Evolutionary conservation across 345 rosid species (phyloP), one percentile per base, ranked within the genome.

Genomic region (Eucalyptus shirleyi): DNA sequence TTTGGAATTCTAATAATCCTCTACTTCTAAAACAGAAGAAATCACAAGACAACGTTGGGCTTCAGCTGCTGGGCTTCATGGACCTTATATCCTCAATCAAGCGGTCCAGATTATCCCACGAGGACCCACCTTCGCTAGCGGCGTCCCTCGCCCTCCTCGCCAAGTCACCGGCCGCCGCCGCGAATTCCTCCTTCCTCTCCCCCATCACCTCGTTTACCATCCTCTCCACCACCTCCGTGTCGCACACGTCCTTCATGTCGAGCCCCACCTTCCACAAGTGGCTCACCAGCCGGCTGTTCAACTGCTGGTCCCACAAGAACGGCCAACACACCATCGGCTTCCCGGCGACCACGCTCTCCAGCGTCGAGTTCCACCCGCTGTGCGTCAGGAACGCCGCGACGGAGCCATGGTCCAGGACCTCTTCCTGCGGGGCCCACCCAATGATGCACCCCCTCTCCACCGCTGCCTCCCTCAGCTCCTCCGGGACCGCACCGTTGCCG

Each of bases 281-380:
- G 37, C 95, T 89, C 37, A 93, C 92, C 62, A 91, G 92, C 90
- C 98, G 91, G 17, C 97, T 93, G 56, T 96, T 97, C 77, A 94
- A 47, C 44, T 90, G 91, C 88, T 96, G 98, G 32, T 96, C 99
- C 65, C 92, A 94, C 28, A 91, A 91, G 56, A 86, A 92, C 28
- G 98, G 97, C 95, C 95, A 96, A 40, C 98, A 94, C 49, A 96
- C 91, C 98, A 96, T 96, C 2, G 98, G 98, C 86, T 95, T 95
- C 1, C 97, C 96, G 0, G 92, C 93, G 1, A 89, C 91, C 3
- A 95, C 86, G 89, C 97, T 94, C 90, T 97, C 99, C 89, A 96
- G 21, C 1, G 96, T 96, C 4, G 98, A 97, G 92, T 97, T 97
- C 98, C 98, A 95, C 19, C 98, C 97, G 67, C 93, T 92, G 50